Base-by-base conservation (phyloP, 192 early-diverging fungal species). In the Oehlia diaphana region DNA sequence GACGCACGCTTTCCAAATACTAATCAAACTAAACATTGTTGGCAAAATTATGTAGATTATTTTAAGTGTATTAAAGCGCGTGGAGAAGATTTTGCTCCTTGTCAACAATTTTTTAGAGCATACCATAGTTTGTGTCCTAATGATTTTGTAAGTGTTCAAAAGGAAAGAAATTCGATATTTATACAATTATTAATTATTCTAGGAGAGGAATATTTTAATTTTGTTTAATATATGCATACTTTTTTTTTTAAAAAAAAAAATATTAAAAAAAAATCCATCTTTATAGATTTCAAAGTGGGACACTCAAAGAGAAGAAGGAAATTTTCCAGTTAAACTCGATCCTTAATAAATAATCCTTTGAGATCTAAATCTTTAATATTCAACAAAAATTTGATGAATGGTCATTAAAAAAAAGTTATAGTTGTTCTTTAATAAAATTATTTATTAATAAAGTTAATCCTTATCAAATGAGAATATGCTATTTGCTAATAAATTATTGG, bases 21-120 rank as follows among this genome's bases (percentile, higher is more conserved):
- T 84, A 98, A 99, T 90, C 96, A 99, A 92, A 97, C 95, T 82
- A 97, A 95, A 92, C 93, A 95, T 93, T 99, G 98, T 92, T 97
- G 96, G 96, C 98, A 99, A 91, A 96, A 97, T 92, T 99, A 97
- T 87, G 92, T 92, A 75, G 98, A 99, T 87, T 97, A 95, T 86
- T 88, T 88, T 88, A 91, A 92, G 87, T 99, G 98, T 84, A 90
- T 96, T 49, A 88, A 90, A 67, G 94, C 93, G 80, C 96, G 96
- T 92, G 98, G 98, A 83, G 96, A 98, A 87, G 96, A 98, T 80
- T 98, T 90, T 82, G 87, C 92, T 61, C 94, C 95, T 39, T 99
- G 98, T 92, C 89, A 93, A 83, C 92, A 95, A 83, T 99, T 99
- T 88, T 89, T 88, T 83, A 88, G 83, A 81, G 90, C 93, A 50